phyloP scores from a whole-genome alignment of 768 basidiomycete species.

The Paxillus involutus region DNA sequence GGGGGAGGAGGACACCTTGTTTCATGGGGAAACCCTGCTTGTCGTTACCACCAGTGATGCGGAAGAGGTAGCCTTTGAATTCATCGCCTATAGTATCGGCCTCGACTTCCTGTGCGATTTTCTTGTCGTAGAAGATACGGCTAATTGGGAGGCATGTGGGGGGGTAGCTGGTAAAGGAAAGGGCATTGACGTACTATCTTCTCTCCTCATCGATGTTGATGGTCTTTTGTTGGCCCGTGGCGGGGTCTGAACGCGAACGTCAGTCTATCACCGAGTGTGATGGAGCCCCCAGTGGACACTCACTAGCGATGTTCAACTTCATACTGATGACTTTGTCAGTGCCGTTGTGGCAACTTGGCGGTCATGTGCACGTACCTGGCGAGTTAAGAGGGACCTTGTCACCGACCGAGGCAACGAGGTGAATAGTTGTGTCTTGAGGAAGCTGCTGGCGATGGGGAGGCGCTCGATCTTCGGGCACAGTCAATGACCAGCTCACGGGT shows the following conservation, averaged over 20 bases:
- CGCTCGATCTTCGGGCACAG: conserved; percentile 21
- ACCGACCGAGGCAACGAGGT: conserved; percentile 44
- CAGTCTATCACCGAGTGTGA: conserved; percentile 4
- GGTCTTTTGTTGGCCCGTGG: conserved; percentile 96
- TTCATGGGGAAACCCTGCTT: conserved; percentile 99
- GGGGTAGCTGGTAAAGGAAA: background rate
- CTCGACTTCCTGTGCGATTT: conserved; percentile 92
- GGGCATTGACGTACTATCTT: conserved; percentile 55
- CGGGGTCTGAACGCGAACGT: conserved; percentile 65
- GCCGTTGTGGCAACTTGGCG: background rate
- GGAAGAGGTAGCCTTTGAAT: conserved; percentile 95
- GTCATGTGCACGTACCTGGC: conserved; percentile 23
- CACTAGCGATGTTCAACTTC: conserved; percentile 98
- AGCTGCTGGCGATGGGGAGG: conserved; percentile 28
- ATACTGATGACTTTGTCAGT: conserved; percentile 48
- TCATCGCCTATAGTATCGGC: conserved; percentile 91
- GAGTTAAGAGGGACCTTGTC: conserved; percentile 35
- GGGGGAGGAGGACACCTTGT: conserved; percentile 93
- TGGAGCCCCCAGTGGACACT: conserved; percentile 30
- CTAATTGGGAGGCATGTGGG: conserved; percentile 38
- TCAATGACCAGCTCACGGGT: conserved; percentile 30
- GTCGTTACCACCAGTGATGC: conserved; percentile 98
- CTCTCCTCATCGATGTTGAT: conserved; percentile 93
- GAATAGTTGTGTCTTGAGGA: conserved; percentile 21
- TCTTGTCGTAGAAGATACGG: conserved; percentile 96